A percentile compares a stretch with the other conserved stretches of the same genome.
These are phyloP conservation scores for Lipomyces kockii DNA, from an alignment of 805 yeast species.

Conservation along the genomic window DNA sequence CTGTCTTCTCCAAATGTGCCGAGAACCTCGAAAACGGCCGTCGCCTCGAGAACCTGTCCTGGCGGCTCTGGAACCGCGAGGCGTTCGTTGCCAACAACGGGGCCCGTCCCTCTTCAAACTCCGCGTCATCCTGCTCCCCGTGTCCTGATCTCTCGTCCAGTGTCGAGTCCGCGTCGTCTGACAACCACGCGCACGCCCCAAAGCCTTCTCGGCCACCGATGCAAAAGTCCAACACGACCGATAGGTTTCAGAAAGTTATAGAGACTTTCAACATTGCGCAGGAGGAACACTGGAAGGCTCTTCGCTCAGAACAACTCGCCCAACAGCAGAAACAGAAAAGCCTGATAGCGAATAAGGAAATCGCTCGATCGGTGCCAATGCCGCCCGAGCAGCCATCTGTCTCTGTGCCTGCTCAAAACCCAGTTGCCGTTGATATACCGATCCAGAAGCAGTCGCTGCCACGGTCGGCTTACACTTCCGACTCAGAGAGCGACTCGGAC, in stretches of 20 bases:
- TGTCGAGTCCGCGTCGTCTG: slow-evolving; percentile 21
- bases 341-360: neutral
- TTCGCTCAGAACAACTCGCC: slow-evolving; percentile 12
- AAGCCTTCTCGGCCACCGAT: neutral
- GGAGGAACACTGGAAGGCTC: slow-evolving; percentile 25
- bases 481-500: slow-evolving; percentile 10
- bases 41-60: slow-evolving; percentile 48
- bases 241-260: slow-evolving; percentile 39
- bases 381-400: slow-evolving; percentile 5
- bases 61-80: slow-evolving; percentile 48
- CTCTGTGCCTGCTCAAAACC: neutral
- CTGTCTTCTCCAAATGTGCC: slow-evolving; percentile 47
- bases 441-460: neutral
- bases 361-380: neutral
- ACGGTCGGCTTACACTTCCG: neutral
- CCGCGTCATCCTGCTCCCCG: slow-evolving; percentile 9
- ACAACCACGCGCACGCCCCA: neutral
- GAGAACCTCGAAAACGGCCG: slow-evolving; percentile 46
- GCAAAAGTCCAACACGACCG: slow-evolving; percentile 29
- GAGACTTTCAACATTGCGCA: slow-evolving; percentile 35
- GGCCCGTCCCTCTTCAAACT: neutral
- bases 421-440: neutral
- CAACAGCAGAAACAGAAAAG: neutral
- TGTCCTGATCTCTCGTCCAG: slow-evolving; percentile 22
- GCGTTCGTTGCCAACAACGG: slow-evolving; percentile 6